Evolutionary conservation across 345 rosid genomes (phyloP).

Genomic region (Geranium rotundifolium): DNA sequence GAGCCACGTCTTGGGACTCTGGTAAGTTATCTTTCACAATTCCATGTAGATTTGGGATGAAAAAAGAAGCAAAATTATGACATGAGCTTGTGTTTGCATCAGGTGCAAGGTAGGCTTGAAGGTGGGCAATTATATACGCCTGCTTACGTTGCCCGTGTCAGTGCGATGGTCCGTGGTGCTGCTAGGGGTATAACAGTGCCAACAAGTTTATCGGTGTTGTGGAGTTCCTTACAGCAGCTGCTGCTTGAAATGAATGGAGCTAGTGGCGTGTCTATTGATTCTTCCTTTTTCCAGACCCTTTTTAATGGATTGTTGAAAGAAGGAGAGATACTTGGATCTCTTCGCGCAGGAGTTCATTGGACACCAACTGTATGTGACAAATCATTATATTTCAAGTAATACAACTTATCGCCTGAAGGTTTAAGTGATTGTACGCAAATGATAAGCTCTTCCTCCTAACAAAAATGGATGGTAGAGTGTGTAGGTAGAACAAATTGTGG

Average conservation of each 20-base stretch:
- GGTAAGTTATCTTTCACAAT: slow-evolving; percentile 30
- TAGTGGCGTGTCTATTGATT: slow-evolving; percentile 64
- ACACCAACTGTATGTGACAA: slow-evolving; percentile 68
- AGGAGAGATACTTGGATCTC: slow-evolving; percentile 79
- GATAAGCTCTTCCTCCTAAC: neutral
- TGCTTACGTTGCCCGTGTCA: slow-evolving; percentile 83
- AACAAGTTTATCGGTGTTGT: slow-evolving; percentile 56
- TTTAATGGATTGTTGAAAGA: slow-evolving; percentile 73
- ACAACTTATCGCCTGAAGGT: neutral
- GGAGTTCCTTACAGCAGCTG: slow-evolving; percentile 71
- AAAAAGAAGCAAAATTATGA: slow-evolving; percentile 5
- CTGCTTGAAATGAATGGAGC: slow-evolving; percentile 89
- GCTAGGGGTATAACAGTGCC: slow-evolving; percentile 86
- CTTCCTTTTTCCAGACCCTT: slow-evolving; percentile 75
- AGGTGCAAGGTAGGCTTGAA: slow-evolving; percentile 98
- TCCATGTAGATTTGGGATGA: slow-evolving; percentile 2
- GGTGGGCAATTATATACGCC: slow-evolving; percentile 96
- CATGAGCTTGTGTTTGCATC: slow-evolving; percentile 7
- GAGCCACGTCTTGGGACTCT: slow-evolving; percentile 86
- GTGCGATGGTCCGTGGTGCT: slow-evolving; percentile 94
- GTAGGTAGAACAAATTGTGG: too few relatives aligned
- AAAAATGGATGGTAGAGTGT: neutral
- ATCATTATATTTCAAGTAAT: neutral
- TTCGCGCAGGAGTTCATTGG: slow-evolving; percentile 97
- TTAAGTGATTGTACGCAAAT: neutral